phyloP scores from a whole-genome alignment of 1,284 basidiomycete genomes.

The Boletus calvinii region DNA sequence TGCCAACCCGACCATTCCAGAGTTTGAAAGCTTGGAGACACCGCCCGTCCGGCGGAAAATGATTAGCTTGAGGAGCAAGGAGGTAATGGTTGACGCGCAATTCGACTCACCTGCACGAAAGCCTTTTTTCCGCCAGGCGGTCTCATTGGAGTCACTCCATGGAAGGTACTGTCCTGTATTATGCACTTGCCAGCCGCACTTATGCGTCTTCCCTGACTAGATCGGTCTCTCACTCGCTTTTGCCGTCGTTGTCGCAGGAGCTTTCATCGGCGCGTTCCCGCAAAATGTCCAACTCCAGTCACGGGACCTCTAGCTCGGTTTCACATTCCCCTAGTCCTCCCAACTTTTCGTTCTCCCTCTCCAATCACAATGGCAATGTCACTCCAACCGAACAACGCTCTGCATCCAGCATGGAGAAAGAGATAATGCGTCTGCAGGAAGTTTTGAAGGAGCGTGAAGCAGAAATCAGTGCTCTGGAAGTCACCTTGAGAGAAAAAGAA shows the following conservation, averaged over 20 bases:
- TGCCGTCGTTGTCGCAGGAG: constrained; percentile 94
- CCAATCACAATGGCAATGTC: constrained; percentile 36
- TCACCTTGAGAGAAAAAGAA: constrained; percentile 56
- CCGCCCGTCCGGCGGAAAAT: constrained; percentile 51
- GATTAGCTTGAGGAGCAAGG: constrained; percentile 47
- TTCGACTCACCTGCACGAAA: constrained; percentile 52
- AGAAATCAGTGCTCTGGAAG: constrained; percentile 79
- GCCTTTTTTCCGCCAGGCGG: constrained; percentile 83
- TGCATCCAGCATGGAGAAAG: constrained; percentile 83
- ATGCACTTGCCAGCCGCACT: constrained; percentile 7
- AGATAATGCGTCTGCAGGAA: constrained; percentile 89
- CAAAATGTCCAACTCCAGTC: constrained; percentile 73
- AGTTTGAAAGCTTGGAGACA: constrained; percentile 53
- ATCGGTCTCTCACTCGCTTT: constrained; percentile 84
- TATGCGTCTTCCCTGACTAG: constrained; percentile 35
- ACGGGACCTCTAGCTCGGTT: constrained; percentile 58
- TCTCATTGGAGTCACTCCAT: constrained; percentile 80
- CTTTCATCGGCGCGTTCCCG: constrained; percentile 86
- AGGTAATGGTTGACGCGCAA: constrained; percentile 45
- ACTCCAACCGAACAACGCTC: constrained; percentile 61
- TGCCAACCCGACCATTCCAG: constrained; percentile 44
- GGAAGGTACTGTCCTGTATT: constrained; percentile 53
- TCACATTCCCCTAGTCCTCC: constrained; percentile 55
- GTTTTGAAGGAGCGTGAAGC: constrained; percentile 85
- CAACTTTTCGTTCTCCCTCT: constrained; percentile 61